A percentile compares a stretch with the other conserved stretches of the same genome.
phyloP scores from a whole-genome alignment of 192 early-diverging fungal genomes.

The Backusella westeae region DNA sequence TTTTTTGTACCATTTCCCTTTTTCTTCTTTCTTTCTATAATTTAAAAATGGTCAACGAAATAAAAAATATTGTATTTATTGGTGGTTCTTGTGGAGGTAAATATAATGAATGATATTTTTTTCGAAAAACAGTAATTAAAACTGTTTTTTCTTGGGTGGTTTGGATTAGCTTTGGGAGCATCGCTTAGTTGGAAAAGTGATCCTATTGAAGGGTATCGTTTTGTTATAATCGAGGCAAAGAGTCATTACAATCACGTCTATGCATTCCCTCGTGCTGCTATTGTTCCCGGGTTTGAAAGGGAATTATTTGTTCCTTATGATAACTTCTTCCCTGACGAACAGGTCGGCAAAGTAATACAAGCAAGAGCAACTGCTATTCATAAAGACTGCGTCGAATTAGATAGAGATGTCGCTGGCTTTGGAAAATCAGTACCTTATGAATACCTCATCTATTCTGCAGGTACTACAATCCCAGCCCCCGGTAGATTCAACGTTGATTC shows the following conservation, averaged over 20 bases:
- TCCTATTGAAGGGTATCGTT: constrained; percentile 43
- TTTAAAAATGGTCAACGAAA: constrained; percentile 2
- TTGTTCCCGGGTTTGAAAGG: constrained; percentile 54
- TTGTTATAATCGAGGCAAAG: constrained; percentile 57
- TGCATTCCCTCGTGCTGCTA: constrained; percentile 58
- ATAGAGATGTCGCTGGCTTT: constrained; percentile 47
- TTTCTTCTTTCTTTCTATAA: neutral
- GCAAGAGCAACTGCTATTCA: constrained; percentile 48
- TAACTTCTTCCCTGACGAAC: constrained; percentile 38
- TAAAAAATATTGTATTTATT: constrained; percentile 41
- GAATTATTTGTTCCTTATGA: constrained; percentile 60
- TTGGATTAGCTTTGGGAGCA: constrained; percentile 31
- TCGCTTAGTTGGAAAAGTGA: constrained; percentile 29
- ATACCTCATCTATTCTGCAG: constrained; percentile 53
- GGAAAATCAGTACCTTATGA: constrained; percentile 43
- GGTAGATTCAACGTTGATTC: constrained; percentile 41
- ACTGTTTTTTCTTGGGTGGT: neutral
- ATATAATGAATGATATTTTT: neutral
- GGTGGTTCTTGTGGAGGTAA: constrained; percentile 53
- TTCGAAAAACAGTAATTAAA: neutral
- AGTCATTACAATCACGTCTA: constrained; percentile 61
- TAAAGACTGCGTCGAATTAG: constrained; percentile 46
- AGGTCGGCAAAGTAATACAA: constrained; percentile 45
- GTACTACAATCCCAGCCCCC: constrained; percentile 49
- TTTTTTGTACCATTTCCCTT: neutral